These are phyloP conservation scores for Naegleria lovaniensis DNA, from an alignment of 208 protist species.

Conservation along the genomic window DNA sequence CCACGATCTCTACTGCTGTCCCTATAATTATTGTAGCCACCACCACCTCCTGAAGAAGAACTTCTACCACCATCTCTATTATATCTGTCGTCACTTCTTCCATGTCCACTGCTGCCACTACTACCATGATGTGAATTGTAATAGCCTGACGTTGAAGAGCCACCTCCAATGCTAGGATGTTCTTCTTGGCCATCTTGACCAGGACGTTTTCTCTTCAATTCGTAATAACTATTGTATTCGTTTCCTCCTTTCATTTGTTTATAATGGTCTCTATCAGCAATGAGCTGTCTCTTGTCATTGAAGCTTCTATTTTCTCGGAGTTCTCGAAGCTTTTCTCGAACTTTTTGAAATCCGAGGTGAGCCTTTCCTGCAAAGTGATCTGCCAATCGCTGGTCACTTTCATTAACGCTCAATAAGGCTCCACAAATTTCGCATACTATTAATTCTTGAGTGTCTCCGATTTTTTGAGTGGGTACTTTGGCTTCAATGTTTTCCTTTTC, in stretches of 20 bases:
- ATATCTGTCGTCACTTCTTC: not conserved
- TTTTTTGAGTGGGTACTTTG: not conserved
- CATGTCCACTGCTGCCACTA: not conserved
- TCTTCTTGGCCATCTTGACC: not conserved
- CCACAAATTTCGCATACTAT: conserved; percentile 22
- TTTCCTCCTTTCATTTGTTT: not conserved
- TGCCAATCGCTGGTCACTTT: conserved; percentile 21
- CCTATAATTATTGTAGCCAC: not conserved
- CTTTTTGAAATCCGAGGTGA: conserved; percentile 25
- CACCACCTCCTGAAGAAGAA: not conserved
- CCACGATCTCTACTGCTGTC: not conserved
- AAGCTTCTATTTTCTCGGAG: not conserved
- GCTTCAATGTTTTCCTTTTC: conserved; percentile 1
- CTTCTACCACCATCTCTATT: not conserved
- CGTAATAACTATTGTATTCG: not conserved
- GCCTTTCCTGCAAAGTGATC: conserved; percentile 29
- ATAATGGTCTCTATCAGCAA: not conserved
- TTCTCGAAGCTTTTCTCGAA: conserved; percentile 22
- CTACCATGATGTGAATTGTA: not conserved
- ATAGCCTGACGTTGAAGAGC: not conserved
- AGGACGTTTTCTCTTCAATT: not conserved
- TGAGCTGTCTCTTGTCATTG: not conserved
- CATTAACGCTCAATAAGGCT: conserved; percentile 12
- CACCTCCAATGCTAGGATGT: not conserved
- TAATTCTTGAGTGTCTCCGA: conserved; percentile 11